Evolutionary conservation across 148 eudicot genomes (phyloP).

Genomic region (Linanthus parryae): DNA sequence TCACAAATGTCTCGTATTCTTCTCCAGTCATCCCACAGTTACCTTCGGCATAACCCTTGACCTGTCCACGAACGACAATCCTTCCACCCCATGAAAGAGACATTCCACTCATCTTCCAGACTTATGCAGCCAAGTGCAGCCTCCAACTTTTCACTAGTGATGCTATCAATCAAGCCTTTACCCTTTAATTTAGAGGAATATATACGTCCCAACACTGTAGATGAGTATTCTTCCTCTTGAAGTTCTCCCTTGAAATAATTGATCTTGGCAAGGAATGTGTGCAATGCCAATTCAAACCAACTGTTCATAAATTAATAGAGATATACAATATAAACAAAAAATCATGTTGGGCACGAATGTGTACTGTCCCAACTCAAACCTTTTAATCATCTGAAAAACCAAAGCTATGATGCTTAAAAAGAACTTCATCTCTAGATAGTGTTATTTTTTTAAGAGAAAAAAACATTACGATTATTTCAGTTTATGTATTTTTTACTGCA

Average conservation of each 20-base stretch:
- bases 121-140: conserved; percentile 39
- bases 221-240: conserved; percentile 34
- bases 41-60: conserved; percentile 42
- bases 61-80: conserved; percentile 74
- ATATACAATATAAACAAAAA: too few relatives aligned
- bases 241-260: conserved; percentile 43
- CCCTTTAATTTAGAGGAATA: conserved; percentile 40
- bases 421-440: too few relatives aligned
- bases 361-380: too few relatives aligned
- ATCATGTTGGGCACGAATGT: too few relatives aligned
- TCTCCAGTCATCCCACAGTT: conserved; percentile 55
- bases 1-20: conserved; percentile 83
- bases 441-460: too few relatives aligned
- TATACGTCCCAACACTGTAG: conserved; percentile 32
- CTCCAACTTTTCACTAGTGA: conserved; percentile 33
- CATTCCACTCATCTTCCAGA: conserved; percentile 28
- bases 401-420: too few relatives aligned
- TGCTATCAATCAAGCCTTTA: conserved; percentile 32
- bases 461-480: too few relatives aligned
- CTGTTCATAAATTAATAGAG: too few relatives aligned
- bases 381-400: too few relatives aligned
- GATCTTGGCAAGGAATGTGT: conserved; percentile 62
- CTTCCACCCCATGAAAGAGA: conserved; percentile 85
- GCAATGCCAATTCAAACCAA: conserved; percentile 92
- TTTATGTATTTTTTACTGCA: too few relatives aligned